These are phyloP conservation scores for Hirschioporus abietinus DNA, from an alignment of 768 basidiomycete species.

Conservation along the genomic window DNA sequence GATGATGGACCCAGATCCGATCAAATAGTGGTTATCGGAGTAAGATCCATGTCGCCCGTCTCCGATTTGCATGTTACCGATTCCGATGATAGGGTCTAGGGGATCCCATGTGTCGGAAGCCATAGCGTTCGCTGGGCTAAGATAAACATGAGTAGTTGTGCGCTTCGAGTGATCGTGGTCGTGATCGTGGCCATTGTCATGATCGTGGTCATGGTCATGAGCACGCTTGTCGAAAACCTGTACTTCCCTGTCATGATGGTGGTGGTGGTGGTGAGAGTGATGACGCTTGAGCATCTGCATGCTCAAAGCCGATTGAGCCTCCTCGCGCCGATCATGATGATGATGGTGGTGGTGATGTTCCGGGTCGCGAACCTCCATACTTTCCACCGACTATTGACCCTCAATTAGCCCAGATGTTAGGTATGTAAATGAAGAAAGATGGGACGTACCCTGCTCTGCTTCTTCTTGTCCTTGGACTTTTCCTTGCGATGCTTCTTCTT, in stretches of 20 bases:
- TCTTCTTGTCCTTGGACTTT: slow-evolving; percentile 2
- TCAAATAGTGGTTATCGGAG: background rate
- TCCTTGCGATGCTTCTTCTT: background rate
- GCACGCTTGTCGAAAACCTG: slow-evolving; percentile 5
- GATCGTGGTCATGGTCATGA: slow-evolving; percentile 12
- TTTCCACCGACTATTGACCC: background rate
- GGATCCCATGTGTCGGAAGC: background rate
- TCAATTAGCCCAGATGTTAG: background rate
- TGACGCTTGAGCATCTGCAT: background rate
- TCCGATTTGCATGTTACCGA: slow-evolving; percentile 16
- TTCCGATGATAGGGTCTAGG: slow-evolving; percentile 10
- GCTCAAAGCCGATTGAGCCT: background rate
- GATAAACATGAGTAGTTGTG: slow-evolving; percentile 10
- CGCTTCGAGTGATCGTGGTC: slow-evolving; percentile 11
- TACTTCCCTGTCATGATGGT: slow-evolving; percentile 8
- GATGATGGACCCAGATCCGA: slow-evolving; percentile 7
- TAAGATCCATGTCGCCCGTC: slow-evolving; percentile 22
- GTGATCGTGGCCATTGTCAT: slow-evolving; percentile 16
- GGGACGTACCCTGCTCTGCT: background rate
- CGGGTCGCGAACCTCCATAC: background rate
- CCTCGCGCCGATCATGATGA: background rate
- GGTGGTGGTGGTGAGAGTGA: slow-evolving; percentile 7
- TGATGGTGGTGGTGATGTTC: background rate
- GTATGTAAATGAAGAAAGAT: background rate
- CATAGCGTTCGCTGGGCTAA: slow-evolving; percentile 2